A percentile compares a stretch with the other conserved stretches of the same genome.
Conservation (phyloP, 495 filamentous ascomycete genomes). For the Penicillium dipodomyicola region DNA sequence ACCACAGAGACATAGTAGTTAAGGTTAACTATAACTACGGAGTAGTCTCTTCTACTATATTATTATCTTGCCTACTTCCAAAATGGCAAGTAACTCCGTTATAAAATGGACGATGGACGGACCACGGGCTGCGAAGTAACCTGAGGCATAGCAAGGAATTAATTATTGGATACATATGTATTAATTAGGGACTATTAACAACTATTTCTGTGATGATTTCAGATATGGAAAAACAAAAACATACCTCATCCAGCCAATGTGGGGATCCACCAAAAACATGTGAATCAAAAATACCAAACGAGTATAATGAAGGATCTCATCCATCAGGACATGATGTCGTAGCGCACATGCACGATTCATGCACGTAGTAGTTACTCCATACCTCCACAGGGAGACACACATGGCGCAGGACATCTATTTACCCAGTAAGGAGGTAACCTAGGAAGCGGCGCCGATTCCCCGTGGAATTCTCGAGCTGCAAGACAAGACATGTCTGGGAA, state of each 20-base stretch:
- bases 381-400: neutral
- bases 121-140: too few species aligned
- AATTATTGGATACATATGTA: neutral
- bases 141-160: neutral
- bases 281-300: neutral
- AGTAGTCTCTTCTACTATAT: too few species aligned
- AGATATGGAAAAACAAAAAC: neutral
- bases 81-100: too few species aligned
- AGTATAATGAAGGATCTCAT: neutral
- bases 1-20: too few species aligned
- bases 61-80: too few species aligned
- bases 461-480: slow-evolving; percentile 7
- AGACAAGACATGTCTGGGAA: slow-evolving; percentile 8
- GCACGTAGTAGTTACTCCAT: neutral
- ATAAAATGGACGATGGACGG: too few species aligned
- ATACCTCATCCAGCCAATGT: neutral
- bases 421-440: neutral
- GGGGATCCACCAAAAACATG: neutral
- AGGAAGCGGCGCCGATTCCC: slow-evolving; percentile 1
- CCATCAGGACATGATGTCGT: neutral
- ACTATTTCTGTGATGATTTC: neutral
- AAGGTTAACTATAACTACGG: too few species aligned
- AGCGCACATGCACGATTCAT: neutral
- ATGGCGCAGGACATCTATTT: neutral
- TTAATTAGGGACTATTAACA: neutral